These are phyloP conservation scores for Candida sakaeoensis DNA, from an alignment of 805 yeast genomes.

Conservation along the genomic window DNA sequence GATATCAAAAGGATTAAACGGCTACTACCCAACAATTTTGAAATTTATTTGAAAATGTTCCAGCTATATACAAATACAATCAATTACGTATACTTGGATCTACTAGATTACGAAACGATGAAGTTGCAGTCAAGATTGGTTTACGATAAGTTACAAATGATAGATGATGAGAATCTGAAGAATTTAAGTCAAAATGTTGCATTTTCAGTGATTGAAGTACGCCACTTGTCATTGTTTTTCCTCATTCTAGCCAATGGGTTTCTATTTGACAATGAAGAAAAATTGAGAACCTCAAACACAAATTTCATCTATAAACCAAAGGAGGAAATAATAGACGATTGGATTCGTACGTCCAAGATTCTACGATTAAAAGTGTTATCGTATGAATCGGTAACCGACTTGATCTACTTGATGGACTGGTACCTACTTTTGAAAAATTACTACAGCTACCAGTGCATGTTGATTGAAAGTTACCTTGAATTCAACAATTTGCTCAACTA, in stretches of 20 bases:
- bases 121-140: constrained; percentile 6
- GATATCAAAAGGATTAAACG: constrained; percentile 12
- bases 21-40: constrained; percentile 8
- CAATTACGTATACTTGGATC: constrained; percentile 5
- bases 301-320: constrained; percentile 11
- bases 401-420: constrained; percentile 23
- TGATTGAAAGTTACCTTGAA: constrained; percentile 25
- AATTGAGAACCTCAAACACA: constrained; percentile 7
- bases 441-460: constrained; percentile 16
- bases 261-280: constrained; percentile 8
- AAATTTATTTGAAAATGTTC: constrained; percentile 6
- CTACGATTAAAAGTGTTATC: constrained; percentile 15
- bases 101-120: constrained; percentile 9
- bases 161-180: constrained; percentile 10
- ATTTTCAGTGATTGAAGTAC: constrained; percentile 13
- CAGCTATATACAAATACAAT: constrained; percentile 7
- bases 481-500: constrained; percentile 22
- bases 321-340: constrained; percentile 15
- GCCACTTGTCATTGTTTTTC: constrained; percentile 17
- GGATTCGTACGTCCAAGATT: constrained; percentile 15
- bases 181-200: constrained; percentile 7
- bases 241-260: constrained; percentile 20
- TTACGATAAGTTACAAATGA: constrained; percentile 6
- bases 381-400: constrained; percentile 21
- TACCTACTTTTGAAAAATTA: constrained; percentile 21